phyloP scores from a whole-genome alignment of 2,329 filamentous ascomycete genomes.

The Aspergillus viridinutans region DNA sequence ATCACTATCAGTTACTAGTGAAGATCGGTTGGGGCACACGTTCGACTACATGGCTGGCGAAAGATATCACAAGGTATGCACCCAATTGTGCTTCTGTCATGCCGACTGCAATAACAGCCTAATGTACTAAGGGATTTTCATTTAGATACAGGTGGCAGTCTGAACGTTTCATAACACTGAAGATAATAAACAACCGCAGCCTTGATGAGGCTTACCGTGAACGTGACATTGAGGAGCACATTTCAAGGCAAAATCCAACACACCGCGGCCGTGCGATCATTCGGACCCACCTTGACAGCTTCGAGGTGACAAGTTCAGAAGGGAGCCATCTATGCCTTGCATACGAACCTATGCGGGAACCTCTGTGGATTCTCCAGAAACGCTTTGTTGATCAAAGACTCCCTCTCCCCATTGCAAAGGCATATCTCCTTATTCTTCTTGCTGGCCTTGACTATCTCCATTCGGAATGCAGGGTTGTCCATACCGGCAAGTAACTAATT shows the following conservation, averaged over 20 bases:
- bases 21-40: conserved; percentile 29
- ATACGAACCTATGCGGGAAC: conserved; percentile 31
- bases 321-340: conserved; percentile 30
- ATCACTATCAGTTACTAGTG: conserved; percentile 25
- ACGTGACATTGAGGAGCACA: conserved; percentile 23
- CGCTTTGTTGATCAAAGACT: conserved; percentile 21
- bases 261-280: conserved; percentile 16
- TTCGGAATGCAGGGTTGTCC: conserved; percentile 34
- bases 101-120: neutral
- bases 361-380: conserved; percentile 24
- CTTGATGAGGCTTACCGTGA: conserved; percentile 10
- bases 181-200: conserved; percentile 22
- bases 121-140: neutral
- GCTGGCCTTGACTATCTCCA: conserved; percentile 39
- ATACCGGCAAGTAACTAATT: conserved; percentile 28
- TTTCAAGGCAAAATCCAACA: conserved; percentile 19
- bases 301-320: conserved; percentile 11
- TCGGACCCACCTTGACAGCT: conserved; percentile 19
- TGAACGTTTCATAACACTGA: conserved; percentile 22
- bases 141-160: conserved; percentile 5
- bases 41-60: conserved; percentile 29
- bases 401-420: conserved; percentile 24
- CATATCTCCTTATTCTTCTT: conserved; percentile 31
- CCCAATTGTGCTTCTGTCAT: neutral
- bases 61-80: neutral